These are phyloP conservation scores for Cercospora brassicicola DNA, from an alignment of 2,329 filamentous ascomycete species.

Conservation along the genomic window DNA sequence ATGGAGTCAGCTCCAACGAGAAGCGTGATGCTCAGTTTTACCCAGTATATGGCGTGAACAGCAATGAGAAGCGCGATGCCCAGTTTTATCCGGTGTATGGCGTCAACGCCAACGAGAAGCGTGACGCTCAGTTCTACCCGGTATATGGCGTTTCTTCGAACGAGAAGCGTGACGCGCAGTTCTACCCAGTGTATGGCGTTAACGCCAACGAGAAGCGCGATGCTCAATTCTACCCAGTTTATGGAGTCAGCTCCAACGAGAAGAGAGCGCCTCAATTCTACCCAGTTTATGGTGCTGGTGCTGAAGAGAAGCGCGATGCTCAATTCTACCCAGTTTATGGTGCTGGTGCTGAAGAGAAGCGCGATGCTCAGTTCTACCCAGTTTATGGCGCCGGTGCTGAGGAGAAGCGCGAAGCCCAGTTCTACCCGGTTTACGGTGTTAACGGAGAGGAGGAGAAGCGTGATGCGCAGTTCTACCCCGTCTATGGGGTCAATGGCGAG, in stretches of 20 bases:
- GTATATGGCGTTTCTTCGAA: not conserved
- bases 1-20: not conserved
- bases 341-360: not conserved
- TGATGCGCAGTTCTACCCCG: not conserved
- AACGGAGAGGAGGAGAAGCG: too few species aligned
- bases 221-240: constrained; percentile 3
- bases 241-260: not conserved
- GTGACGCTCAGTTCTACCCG: constrained; percentile 1
- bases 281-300: not conserved
- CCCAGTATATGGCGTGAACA: not conserved
- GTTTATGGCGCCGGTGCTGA: too few species aligned
- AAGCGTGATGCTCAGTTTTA: not conserved
- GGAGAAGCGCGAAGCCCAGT: too few species aligned
- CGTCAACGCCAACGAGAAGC: not conserved
- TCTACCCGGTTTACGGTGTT: too few species aligned
- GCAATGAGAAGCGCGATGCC: not conserved
- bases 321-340: not conserved
- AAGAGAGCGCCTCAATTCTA: not conserved
- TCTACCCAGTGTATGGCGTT: not conserved
- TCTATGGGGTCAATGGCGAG: not conserved
- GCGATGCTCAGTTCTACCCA: too few species aligned
- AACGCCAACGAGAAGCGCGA: not conserved
- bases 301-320: not conserved
- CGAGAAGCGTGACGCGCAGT: constrained; percentile 1
- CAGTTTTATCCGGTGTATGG: constrained; percentile 1